Percentiles rank a stretch among this genome's conserved stretches.
phyloP scores from a whole-genome alignment of 1,284 basidiomycete genomes.

The Macrocystidia cucumis region DNA sequence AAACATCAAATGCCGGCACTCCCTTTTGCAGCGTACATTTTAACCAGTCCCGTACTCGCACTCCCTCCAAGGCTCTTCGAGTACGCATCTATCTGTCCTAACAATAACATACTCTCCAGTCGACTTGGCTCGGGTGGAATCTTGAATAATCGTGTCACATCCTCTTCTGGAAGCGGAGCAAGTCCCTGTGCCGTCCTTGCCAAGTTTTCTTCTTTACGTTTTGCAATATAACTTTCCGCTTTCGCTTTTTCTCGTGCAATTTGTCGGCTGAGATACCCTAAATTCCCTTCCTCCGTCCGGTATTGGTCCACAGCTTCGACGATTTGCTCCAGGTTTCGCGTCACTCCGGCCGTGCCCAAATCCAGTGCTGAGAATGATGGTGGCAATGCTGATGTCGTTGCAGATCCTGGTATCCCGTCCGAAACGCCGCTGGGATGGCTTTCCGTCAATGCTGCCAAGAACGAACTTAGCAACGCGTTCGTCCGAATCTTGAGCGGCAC shows the following conservation, averaged over 20 bases:
- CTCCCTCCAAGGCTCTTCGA: slow-evolving; percentile 71
- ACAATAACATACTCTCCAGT: slow-evolving; percentile 80
- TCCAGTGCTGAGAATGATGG: slow-evolving; percentile 56
- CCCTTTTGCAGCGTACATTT: slow-evolving; percentile 66
- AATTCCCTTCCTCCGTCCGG: slow-evolving; percentile 88
- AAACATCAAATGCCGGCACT: too few relatives aligned
- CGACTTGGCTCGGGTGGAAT: slow-evolving; percentile 87
- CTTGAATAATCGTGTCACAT: slow-evolving; percentile 78
- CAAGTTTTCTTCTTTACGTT: slow-evolving; percentile 88
- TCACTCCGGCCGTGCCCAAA: slow-evolving; percentile 50
- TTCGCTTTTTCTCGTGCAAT: slow-evolving; percentile 84
- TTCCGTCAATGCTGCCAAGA: slow-evolving; percentile 67
- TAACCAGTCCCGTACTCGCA: slow-evolving; percentile 63
- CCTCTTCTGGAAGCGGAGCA: slow-evolving; percentile 82
- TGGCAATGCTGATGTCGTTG: slow-evolving; percentile 31
- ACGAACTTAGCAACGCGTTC: slow-evolving; percentile 81
- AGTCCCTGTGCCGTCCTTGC: slow-evolving; percentile 79
- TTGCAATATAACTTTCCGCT: slow-evolving; percentile 76
- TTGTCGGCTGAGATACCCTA: slow-evolving; percentile 88
- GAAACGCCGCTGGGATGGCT: slow-evolving; percentile 24
- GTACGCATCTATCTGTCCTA: slow-evolving; percentile 85
- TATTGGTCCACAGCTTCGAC: slow-evolving; percentile 83
- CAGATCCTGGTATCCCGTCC: slow-evolving; percentile 29
- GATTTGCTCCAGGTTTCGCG: slow-evolving; percentile 73
- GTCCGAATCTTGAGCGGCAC: slow-evolving; percentile 87